These are phyloP conservation scores for Thielaviopsis ethacetica DNA, from an alignment of 2,329 filamentous ascomycete species.

Conservation along the genomic window DNA sequence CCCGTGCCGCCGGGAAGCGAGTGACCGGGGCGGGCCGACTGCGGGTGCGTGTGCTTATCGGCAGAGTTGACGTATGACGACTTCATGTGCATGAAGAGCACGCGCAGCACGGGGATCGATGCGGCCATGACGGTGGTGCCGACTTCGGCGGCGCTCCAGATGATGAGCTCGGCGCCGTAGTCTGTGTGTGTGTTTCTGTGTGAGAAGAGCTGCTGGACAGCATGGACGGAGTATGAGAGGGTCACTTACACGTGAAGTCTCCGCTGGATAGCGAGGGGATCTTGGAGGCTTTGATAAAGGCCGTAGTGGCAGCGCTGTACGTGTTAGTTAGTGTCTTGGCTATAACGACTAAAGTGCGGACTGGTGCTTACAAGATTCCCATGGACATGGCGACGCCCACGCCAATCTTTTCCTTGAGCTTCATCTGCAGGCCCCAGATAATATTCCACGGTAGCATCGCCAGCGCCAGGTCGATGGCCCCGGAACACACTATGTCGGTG, in stretches of 20 bases:
- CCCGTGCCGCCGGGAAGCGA: background rate
- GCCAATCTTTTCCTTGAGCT: conserved; percentile 24
- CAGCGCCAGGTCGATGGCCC: conserved; percentile 23
- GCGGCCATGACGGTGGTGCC: conserved; percentile 14
- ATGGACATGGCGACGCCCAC: conserved; percentile 27
- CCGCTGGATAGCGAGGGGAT: conserved; percentile 14
- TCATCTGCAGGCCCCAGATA: conserved; percentile 24
- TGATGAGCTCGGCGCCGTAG: conserved; percentile 13
- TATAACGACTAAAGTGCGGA: background rate
- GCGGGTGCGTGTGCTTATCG: conserved; percentile 4
- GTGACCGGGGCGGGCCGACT: background rate
- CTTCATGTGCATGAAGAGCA: conserved; percentile 13
- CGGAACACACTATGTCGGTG: conserved; percentile 18
- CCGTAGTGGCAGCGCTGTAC: conserved; percentile 19
- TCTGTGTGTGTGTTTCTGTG: no score
- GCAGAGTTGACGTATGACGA: conserved; percentile 11
- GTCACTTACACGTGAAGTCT: conserved; percentile 14
- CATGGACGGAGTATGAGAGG: no score
- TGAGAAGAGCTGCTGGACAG: no score
- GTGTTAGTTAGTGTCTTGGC: background rate
- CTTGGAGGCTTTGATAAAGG: conserved; percentile 19
- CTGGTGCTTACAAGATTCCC: conserved; percentile 23
- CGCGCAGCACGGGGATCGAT: conserved; percentile 15
- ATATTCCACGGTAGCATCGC: conserved; percentile 26
- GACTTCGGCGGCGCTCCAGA: conserved; percentile 14